Evolutionary conservation across 306 rosid species (phyloP).

Genomic region (Cicer judaicum): DNA sequence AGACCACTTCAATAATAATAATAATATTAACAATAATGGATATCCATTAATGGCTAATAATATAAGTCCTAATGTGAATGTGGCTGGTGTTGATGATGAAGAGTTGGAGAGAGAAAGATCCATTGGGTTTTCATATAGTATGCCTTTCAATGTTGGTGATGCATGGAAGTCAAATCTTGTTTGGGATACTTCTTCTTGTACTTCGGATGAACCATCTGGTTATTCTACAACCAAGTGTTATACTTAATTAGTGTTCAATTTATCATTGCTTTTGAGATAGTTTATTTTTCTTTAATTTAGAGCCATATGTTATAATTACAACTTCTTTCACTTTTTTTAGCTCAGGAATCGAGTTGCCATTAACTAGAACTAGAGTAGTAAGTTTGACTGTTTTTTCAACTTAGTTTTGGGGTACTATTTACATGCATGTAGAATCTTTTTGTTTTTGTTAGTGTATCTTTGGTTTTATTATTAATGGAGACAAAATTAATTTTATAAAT

Average conservation of each 20-base stretch:
- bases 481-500: too few relatives aligned
- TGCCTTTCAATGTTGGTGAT: conserved; percentile 11
- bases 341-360: not conserved
- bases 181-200: conserved; percentile 31
- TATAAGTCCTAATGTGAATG: conserved; percentile 25
- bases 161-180: conserved; percentile 25
- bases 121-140: conserved; percentile 12
- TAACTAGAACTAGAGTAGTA: conserved; percentile 2
- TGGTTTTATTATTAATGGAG: too few relatives aligned
- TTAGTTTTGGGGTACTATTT: not conserved
- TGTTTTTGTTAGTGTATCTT: not conserved
- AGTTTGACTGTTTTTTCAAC: not conserved
- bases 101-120: not conserved
- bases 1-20: conserved; percentile 32
- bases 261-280: not conserved
- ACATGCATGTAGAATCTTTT: not conserved
- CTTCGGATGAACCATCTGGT: conserved; percentile 27
- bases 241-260: not conserved
- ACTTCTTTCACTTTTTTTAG: not conserved
- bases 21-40: conserved; percentile 40
- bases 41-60: conserved; percentile 36
- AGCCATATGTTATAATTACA: too few relatives aligned
- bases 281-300: not conserved
- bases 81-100: conserved; percentile 39
- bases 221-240: conserved; percentile 34